Evolutionary conservation across 129 eudicot species (phyloP).

Genomic region (Logfia minima): DNA sequence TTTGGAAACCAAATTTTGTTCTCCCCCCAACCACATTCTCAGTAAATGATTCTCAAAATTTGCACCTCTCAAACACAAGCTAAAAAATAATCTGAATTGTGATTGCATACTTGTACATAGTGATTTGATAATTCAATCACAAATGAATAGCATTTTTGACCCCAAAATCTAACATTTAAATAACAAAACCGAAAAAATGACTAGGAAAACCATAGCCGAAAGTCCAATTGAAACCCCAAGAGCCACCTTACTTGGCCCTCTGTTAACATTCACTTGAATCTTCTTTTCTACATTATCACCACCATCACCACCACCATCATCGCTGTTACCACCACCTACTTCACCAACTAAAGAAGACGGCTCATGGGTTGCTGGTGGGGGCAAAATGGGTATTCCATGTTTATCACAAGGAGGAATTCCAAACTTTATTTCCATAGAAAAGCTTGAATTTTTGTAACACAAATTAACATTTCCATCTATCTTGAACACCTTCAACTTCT

Average conservation of each 20-base stretch:
- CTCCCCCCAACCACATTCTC: background rate
- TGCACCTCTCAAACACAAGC: background rate
- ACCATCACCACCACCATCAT: constrained; percentile 28
- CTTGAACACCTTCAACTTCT: constrained; percentile 63
- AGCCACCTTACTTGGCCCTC: constrained; percentile 85
- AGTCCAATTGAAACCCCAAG: constrained; percentile 96
- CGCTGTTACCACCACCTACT: constrained; percentile 24
- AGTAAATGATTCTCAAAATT: background rate
- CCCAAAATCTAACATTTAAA: constrained; percentile 46
- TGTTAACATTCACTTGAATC: constrained; percentile 28
- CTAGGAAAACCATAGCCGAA: constrained; percentile 74
- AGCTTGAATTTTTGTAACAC: constrained; percentile 62
- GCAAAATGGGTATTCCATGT: constrained; percentile 74
- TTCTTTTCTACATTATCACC: constrained; percentile 32
- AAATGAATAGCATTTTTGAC: background rate
- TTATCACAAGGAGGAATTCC: constrained; percentile 90
- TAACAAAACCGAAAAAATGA: constrained; percentile 66
- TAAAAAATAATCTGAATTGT: background rate
- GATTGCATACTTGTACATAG: background rate
- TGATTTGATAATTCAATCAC: background rate
- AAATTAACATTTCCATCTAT: constrained; percentile 65
- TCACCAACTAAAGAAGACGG: constrained; percentile 25
- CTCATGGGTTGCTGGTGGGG: constrained; percentile 49
- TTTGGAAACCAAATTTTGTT: too few relatives aligned
- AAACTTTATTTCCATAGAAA: constrained; percentile 54